Evolutionary conservation across 805 yeast species (phyloP), one percentile per base, ranked within the genome.

Genomic region (Zygoascus ofunaensis): DNA sequence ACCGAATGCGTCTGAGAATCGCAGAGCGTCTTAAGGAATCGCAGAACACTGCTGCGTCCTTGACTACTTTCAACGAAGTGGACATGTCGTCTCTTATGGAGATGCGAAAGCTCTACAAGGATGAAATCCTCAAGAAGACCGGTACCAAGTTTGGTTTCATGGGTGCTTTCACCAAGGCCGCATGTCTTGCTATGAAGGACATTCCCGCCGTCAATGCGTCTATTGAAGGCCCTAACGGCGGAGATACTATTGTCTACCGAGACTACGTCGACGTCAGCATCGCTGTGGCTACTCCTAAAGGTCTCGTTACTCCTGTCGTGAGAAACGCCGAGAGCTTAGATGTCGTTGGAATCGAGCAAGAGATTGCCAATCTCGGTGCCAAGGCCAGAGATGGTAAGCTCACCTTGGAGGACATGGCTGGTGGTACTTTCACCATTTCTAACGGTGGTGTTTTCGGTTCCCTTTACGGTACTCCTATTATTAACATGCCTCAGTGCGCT

Each of bases 401-500:
- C 62, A 86, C 97, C 45, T 70, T 92, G 54, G 98, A 92, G 74
- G 98, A 92, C 68, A 90, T 92, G 97, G 77, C 96, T 49, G 98
- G 98, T 66, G 98, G 98, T 68, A 89, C 97, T 49, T 89, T 92
- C 76, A 92, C 98, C 61, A 92, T 92, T 60, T 92, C 97, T 45
- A 92, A 92, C 72, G 98, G 98, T 66, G 98, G 98, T 68, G 96
- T 92, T 47, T 92, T 92, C 61, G 98, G 98, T 53, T 92, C 97
- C 21, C 74, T 92, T 55, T 87, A 83, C 67, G 98, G 98, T 66
- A 92, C 98, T 43, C 98, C 98, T 61, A 92, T 92, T 69, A 90
- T 92, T 66, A 92, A 92, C 77, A 70, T 84, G 78, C 98, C 98
- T 44, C 98, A 92, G 73, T 87, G 95, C 48, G 97, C 97, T 37